These are phyloP conservation scores for Entomortierella parvispora DNA, from an alignment of 192 early-diverging fungal species.

Conservation along the genomic window DNA sequence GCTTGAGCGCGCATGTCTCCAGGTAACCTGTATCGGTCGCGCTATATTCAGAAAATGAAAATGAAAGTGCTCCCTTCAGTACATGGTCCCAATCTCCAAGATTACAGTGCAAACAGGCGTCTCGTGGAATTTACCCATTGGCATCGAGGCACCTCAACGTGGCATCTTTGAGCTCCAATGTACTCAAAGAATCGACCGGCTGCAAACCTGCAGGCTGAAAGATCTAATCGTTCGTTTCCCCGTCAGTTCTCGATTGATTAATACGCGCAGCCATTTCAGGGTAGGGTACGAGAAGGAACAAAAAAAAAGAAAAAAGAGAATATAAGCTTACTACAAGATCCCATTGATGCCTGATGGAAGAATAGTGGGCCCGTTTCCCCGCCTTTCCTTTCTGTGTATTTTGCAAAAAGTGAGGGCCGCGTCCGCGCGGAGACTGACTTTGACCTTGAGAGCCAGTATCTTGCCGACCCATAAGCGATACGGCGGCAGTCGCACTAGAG, in stretches of 20 bases:
- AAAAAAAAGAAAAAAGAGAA: neutral
- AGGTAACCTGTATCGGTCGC: neutral
- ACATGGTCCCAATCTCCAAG: no score
- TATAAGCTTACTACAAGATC: neutral
- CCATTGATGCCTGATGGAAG: neutral
- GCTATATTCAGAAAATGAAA: neutral
- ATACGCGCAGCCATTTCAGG: neutral
- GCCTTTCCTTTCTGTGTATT: no score
- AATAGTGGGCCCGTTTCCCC: no score
- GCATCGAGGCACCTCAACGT: constrained; percentile 16
- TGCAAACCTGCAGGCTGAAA: constrained; percentile 19
- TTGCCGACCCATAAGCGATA: no score
- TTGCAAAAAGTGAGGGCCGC: neutral
- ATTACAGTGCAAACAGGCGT: no score
- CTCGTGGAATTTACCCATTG: constrained; percentile 30
- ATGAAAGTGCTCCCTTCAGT: no score
- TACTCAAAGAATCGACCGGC: neutral
- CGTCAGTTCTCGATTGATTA: no score
- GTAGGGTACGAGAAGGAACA: no score
- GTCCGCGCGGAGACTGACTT: neutral
- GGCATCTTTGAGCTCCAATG: constrained; percentile 15
- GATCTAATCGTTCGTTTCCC: no score
- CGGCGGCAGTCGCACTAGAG: no score
- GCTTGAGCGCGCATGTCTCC: neutral
- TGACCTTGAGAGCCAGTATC: no score